These are phyloP conservation scores for Stentor roeselii DNA, from an alignment of 73 alveolate species.

Conservation along the genomic window DNA sequence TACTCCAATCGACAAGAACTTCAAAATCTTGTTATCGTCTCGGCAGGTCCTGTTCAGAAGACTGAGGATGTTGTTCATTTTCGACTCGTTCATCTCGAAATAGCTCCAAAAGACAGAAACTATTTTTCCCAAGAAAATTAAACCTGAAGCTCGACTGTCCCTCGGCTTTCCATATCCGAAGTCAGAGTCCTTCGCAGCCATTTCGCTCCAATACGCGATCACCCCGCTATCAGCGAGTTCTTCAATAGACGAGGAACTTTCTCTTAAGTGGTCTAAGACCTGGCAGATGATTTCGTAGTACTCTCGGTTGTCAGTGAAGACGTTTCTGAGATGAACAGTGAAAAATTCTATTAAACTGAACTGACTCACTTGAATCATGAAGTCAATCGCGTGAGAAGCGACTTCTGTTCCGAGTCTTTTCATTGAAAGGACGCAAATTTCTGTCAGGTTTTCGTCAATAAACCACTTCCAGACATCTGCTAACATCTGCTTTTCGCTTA, in stretches of 20 bases:
- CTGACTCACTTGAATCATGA: conserved; percentile 36
- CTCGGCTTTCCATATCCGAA: conserved; percentile 64
- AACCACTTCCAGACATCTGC: conserved; percentile 83
- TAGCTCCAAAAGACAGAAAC: conserved; percentile 53
- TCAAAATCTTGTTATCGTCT: conserved; percentile 55
- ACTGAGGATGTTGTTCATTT: conserved; percentile 42
- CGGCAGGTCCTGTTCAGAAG: conserved; percentile 62
- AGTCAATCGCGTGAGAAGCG: conserved; percentile 34
- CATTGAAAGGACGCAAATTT: conserved; percentile 64
- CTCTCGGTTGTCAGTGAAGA: conserved; percentile 41
- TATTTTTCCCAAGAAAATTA: conserved; percentile 61
- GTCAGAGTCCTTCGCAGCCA: conserved; percentile 47
- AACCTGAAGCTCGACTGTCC: conserved; percentile 67
- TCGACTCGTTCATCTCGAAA: conserved; percentile 57
- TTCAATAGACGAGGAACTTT: conserved; percentile 33
- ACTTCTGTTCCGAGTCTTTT: conserved; percentile 75
- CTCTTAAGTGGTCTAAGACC: conserved; percentile 38
- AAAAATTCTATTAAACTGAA: conserved; percentile 46
- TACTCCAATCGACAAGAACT: conserved; percentile 46
- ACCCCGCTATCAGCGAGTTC: conserved; percentile 60
- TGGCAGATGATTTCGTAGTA: conserved; percentile 35
- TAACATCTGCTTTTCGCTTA: conserved; percentile 49
- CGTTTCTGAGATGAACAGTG: conserved; percentile 41
- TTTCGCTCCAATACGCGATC: conserved; percentile 69
- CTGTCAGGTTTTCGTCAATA: conserved; percentile 66